Evolutionary conservation across 495 filamentous ascomycete genomes (phyloP).

Genomic region (Neurospora sp.): DNA sequence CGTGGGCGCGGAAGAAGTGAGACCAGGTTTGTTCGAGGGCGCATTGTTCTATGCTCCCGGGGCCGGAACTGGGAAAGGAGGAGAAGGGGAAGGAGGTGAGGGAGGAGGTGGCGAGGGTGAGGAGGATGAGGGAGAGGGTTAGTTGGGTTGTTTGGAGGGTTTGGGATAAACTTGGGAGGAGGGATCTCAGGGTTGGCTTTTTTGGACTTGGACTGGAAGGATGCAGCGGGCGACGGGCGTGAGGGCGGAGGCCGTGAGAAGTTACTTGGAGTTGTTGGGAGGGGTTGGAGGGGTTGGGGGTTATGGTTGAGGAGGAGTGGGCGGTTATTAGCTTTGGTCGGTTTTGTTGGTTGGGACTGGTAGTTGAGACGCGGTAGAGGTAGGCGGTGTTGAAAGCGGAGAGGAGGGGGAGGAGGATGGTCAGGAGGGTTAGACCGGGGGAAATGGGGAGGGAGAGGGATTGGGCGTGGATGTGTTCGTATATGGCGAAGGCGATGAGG

Average conservation of each 20-base stretch:
- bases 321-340: background rate
- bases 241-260: conserved; percentile 15
- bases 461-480: conserved; percentile 36
- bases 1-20: conserved; percentile 34
- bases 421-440: conserved; percentile 33
- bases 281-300: conserved; percentile 25
- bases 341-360: background rate
- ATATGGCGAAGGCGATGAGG: conserved; percentile 26
- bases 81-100: conserved; percentile 35
- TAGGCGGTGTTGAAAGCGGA: conserved; percentile 29
- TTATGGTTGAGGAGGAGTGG: conserved; percentile 16
- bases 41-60: background rate
- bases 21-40: conserved; percentile 45
- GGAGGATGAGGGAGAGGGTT: conserved; percentile 24
- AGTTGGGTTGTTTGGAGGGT: conserved; percentile 31
- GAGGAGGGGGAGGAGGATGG: conserved; percentile 42
- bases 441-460: conserved; percentile 43
- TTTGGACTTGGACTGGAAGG: background rate
- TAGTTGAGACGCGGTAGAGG: conserved; percentile 7
- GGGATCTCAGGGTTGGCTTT: conserved; percentile 10
- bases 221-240: conserved; percentile 33
- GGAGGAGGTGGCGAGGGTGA: conserved; percentile 44
- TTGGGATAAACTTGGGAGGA: conserved; percentile 23
- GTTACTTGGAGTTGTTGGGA: conserved; percentile 32
- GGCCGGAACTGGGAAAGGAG: background rate